Evolutionary conservation across 2,329 filamentous ascomycete genomes (phyloP).

Genomic region (Chalara sp.): DNA sequence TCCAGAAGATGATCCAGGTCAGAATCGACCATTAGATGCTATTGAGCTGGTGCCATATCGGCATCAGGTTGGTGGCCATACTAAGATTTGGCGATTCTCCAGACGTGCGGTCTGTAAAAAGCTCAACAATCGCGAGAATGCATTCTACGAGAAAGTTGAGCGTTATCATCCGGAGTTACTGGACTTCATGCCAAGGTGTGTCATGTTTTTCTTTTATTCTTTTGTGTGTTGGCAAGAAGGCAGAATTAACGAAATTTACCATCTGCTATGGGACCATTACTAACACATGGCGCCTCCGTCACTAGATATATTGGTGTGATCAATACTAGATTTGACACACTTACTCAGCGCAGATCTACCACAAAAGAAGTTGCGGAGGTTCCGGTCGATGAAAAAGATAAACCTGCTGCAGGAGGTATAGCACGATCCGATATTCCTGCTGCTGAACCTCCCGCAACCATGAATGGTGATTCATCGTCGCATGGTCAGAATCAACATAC

Average conservation of each 20-base stretch:
- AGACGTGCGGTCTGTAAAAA: constrained; percentile 95
- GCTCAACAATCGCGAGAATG: constrained; percentile 95
- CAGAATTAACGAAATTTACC: too few species aligned
- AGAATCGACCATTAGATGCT: constrained; percentile 62
- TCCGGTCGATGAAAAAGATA: constrained; percentile 11
- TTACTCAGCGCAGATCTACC: constrained; percentile 57
- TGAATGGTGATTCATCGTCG: constrained; percentile 18
- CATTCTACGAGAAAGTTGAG: constrained; percentile 97
- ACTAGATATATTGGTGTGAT: constrained; percentile 79
- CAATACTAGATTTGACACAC: constrained; percentile 91
- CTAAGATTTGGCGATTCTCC: constrained; percentile 92
- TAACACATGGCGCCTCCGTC: too few species aligned
- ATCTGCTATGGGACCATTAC: too few species aligned
- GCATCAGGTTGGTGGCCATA: constrained; percentile 96
- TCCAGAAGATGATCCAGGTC: constrained; percentile 42
- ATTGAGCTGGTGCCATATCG: constrained; percentile 96
- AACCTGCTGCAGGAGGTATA: constrained; percentile 17
- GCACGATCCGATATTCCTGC: constrained; percentile 12
- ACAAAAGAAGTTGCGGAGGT: constrained; percentile 41
- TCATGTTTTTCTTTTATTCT: constrained; percentile 4
- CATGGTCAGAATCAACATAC: constrained; percentile 25
- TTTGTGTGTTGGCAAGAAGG: too few species aligned
- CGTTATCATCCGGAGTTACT: constrained; percentile 82
- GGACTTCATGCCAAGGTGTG: constrained; percentile 79
- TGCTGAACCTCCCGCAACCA: background rate